Base-by-base conservation (phyloP, 192 early-diverging fungal species). In the Endogone sp. region DNA sequence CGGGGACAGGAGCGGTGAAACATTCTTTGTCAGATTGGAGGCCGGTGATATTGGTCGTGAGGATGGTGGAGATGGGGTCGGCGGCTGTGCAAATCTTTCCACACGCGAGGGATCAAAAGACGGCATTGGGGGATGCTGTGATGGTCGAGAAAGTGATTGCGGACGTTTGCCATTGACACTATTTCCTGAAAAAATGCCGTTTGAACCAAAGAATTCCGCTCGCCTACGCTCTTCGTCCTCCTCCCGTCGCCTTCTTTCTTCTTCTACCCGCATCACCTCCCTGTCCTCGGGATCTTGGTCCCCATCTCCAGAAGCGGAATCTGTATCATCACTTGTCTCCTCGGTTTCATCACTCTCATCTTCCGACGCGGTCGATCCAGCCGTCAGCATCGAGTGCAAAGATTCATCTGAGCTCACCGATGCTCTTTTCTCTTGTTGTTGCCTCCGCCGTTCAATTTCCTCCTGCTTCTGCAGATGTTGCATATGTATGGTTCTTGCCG, bases 161-260 rank as follows among this genome's bases (percentile, higher is more conserved):
- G 65, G 23, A 68, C 69, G 74, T 49, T 49, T 49, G 37, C 37
- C 37, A 49, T 49, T 49, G 9, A 49, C 9, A 16, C 37, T 49
- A 49, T 16, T 49, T 49, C 6, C 16, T 11, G 37, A 16, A 49
- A 16, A 49, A 6, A 16, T 6, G 16, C 9, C 37, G 9, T 6
- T 16, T 16, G 37, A 49, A 16, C 37, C 37, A 57, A 72, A 76
- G 27, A 76, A 76, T 28, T 71, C 63, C 3, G 31, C 64, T 1
- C 75, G 55, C 4, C 49, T 63, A 0, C 56, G 28, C 60, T 76
- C 75, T 37, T 76, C 75, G n/a, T 76, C 75, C 44, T 76, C 75
- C 59, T 76, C 75, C 16, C 66, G 61, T 32, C 59, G 66, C 0
- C 60, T 61, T 9, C 75, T 64, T 37, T 72, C 32, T 13, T 57